Percentiles rank a stretch among this genome's conserved stretches.
Evolutionary conservation across 176 grass and related monocot genomes (phyloP).

Genomic region (Phyllostachys edulis): DNA sequence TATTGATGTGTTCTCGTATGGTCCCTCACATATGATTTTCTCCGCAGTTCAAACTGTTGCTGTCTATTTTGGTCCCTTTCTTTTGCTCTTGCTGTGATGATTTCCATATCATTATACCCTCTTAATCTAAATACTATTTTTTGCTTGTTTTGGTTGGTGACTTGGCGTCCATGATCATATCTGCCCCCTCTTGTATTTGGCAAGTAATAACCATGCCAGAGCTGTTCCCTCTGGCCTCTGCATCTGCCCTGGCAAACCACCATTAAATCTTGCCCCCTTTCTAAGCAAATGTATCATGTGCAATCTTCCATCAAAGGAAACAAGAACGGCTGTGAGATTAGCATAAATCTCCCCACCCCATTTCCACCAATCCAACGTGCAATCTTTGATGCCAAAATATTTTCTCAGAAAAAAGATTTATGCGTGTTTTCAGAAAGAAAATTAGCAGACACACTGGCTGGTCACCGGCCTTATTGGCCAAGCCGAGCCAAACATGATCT

Average conservation of each 20-base stretch:
- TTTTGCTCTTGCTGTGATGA: not conserved
- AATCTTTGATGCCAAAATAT: not conserved
- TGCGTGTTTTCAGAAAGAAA: not conserved
- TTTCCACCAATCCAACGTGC: not conserved
- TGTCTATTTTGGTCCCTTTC: conserved; percentile 34
- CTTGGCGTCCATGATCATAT: conserved; percentile 28
- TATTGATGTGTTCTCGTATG: conserved; percentile 21
- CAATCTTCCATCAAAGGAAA: conserved; percentile 31
- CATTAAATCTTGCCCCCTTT: conserved; percentile 27
- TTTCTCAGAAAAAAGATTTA: not conserved
- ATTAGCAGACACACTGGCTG: not conserved
- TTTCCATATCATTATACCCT: not conserved
- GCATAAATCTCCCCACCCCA: not conserved
- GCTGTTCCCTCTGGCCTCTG: conserved; percentile 1
- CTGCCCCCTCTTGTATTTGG: not conserved
- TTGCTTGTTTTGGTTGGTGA: conserved; percentile 42
- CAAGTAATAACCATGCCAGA: conserved; percentile 29
- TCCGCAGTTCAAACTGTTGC: conserved; percentile 49
- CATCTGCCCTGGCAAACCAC: conserved; percentile 8
- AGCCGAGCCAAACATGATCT: conserved; percentile 31
- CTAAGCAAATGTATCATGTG: conserved; percentile 27
- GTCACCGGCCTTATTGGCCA: conserved; percentile 14
- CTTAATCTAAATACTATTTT: conserved; percentile 18
- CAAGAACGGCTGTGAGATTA: conserved; percentile 26
- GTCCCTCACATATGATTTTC: conserved; percentile 41